Evolutionary conservation across 2,329 filamentous ascomycete genomes (phyloP).

Genomic region (Pseudopithomyces maydicus): DNA sequence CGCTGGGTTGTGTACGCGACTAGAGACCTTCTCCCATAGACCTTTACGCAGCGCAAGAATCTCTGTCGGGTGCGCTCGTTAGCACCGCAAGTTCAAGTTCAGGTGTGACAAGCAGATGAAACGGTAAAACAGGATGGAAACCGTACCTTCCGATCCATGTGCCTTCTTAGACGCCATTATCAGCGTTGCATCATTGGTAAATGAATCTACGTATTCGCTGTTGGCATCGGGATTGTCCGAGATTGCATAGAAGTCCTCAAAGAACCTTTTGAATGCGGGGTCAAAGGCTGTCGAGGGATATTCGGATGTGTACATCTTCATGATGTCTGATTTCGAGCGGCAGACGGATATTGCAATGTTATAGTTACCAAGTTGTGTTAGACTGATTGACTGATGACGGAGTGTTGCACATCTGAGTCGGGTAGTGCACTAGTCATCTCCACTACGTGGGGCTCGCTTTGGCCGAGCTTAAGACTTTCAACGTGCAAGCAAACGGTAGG

Average conservation of each 20-base stretch:
- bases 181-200: conserved; percentile 56
- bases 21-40: conserved; percentile 59
- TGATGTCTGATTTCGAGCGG: conserved; percentile 6
- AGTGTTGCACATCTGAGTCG: background rate
- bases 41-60: conserved; percentile 57
- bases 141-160: conserved; percentile 51
- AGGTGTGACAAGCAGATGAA: background rate
- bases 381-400: background rate
- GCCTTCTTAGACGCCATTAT: conserved; percentile 58
- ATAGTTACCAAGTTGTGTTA: background rate
- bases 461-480: background rate
- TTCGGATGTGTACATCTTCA: conserved; percentile 41
- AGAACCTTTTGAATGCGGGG: conserved; percentile 50
- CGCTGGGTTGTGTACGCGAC: conserved; percentile 51
- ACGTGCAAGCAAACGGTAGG: background rate
- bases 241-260: conserved; percentile 53
- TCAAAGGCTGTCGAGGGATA: conserved; percentile 45
- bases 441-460: background rate
- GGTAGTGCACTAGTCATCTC: background rate
- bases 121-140: background rate
- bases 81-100: too few relatives aligned
- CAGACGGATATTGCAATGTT: background rate
- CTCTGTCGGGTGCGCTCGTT: conserved; percentile 36
- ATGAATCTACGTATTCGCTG: conserved; percentile 54
- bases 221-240: conserved; percentile 56